Evolutionary conservation across 805 yeast species (phyloP), one percentile per base, ranked within the genome.

Genomic region (Yarrowia sp.): DNA sequence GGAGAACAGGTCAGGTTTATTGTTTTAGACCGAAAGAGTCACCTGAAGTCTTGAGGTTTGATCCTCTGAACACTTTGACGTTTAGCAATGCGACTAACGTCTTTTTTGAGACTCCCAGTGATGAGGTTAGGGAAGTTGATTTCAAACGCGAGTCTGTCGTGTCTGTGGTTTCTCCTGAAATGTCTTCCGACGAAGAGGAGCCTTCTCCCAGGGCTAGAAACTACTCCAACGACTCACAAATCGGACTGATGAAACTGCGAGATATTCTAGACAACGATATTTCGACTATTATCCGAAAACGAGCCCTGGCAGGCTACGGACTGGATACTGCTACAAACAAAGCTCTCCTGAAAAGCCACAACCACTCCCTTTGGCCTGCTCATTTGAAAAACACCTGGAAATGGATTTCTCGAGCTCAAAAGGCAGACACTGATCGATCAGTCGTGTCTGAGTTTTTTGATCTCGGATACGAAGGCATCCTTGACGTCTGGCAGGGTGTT

Each of bases 1-100:
- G 97, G 72, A 96, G 91, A 74, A 90, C 97, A 0, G 98, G 98
- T 3, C 89, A 91, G 67, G 87, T 92, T 0, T 92, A 90, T 77
- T 82, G 89, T 69, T 90, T 90, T 93, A 85, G 89, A 0, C 90
- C 89, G 0, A 78, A 81, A 0, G 94, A 90, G 75, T 84, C 89
- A 63, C 87, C 87, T 41, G 86, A 86, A 45, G 82, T 87, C 9
- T 75, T 89, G 9, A 81, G 80, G 15, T 89, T 92, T 77, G 90
- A 87, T 72, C 86, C 94, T 0, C 84, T 82, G 72, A 79, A 79
- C 65, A 71, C 74, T 14, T 70, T 79, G 35, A 69, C 73, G 0
- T 71, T 75, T 26, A 72, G 70, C 2, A 74, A 74, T 43, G 70
- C 72, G 16, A 73, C 68, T 5, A 26, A 69, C 9, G 66, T 73